phyloP scores from a whole-genome alignment of 164 flowering plant species.

The Cinnamomum chago region DNA sequence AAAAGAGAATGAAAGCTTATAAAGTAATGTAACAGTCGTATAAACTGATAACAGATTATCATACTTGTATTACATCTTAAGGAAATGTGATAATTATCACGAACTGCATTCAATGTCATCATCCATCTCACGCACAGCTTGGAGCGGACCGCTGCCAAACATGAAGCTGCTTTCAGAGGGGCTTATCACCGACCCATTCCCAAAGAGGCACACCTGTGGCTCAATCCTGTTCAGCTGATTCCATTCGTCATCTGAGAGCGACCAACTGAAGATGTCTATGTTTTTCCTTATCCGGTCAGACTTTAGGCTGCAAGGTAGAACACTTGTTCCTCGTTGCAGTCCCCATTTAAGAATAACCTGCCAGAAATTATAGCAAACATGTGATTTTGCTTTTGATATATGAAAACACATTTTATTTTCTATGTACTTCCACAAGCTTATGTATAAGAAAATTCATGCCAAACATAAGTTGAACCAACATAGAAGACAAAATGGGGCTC shows the following conservation, averaged over 20 bases:
- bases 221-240: slow-evolving; percentile 52
- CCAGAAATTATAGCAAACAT: slow-evolving; percentile 1
- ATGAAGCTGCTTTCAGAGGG: slow-evolving; percentile 30
- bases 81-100: slow-evolving; percentile 12
- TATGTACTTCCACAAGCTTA: not conserved
- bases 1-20: not conserved
- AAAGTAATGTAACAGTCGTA: not conserved
- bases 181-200: slow-evolving; percentile 33
- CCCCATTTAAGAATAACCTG: slow-evolving; percentile 71
- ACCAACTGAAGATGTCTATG: slow-evolving; percentile 62
- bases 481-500: not conserved
- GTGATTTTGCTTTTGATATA: not conserved
- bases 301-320: slow-evolving; percentile 63
- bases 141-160: slow-evolving; percentile 52
- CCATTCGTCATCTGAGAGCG: slow-evolving; percentile 51
- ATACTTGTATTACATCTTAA: not conserved
- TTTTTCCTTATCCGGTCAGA: slow-evolving; percentile 50
- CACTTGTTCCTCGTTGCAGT: slow-evolving; percentile 66
- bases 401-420: not conserved
- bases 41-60: not conserved
- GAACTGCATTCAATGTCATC: slow-evolving; percentile 51
- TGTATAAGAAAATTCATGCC: not conserved
- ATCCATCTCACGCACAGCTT: slow-evolving; percentile 60
- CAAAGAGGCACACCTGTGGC: slow-evolving; percentile 61
- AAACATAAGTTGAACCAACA: not conserved